A percentile compares a stretch with the other conserved stretches of the same genome.
These are phyloP conservation scores for Apocynum venetum DNA, from an alignment of 257 asterid species.

Conservation along the genomic window DNA sequence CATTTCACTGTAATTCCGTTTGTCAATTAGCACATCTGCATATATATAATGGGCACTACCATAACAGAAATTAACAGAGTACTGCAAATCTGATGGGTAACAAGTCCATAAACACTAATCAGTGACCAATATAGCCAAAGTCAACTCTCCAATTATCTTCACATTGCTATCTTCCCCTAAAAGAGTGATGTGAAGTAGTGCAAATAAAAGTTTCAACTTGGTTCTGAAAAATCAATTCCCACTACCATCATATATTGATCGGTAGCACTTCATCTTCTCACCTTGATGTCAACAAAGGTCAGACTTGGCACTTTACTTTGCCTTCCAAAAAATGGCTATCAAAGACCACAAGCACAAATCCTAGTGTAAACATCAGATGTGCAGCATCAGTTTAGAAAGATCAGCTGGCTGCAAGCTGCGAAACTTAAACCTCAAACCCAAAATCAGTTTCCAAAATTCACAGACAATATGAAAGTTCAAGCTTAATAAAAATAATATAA, in stretches of 20 bases:
- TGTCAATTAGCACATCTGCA: background rate
- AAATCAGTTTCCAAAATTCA: background rate
- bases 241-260: background rate
- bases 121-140: background rate
- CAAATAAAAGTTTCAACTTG: background rate
- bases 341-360: background rate
- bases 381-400: background rate
- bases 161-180: background rate
- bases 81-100: too few relatives aligned
- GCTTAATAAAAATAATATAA: background rate
- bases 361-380: background rate
- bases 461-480: background rate
- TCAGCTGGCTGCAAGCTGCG: background rate
- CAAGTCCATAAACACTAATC: background rate
- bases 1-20: background rate
- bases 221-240: background rate
- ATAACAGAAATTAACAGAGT: background rate
- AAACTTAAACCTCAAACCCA: background rate
- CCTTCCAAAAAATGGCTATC: background rate
- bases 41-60: background rate
- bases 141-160: background rate
- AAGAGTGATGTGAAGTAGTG: background rate
- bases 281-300: background rate
- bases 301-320: background rate
- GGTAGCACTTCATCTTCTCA: background rate